Evolutionary conservation across 1,284 basidiomycete genomes (phyloP).

Genomic region (Tilletia indica): DNA sequence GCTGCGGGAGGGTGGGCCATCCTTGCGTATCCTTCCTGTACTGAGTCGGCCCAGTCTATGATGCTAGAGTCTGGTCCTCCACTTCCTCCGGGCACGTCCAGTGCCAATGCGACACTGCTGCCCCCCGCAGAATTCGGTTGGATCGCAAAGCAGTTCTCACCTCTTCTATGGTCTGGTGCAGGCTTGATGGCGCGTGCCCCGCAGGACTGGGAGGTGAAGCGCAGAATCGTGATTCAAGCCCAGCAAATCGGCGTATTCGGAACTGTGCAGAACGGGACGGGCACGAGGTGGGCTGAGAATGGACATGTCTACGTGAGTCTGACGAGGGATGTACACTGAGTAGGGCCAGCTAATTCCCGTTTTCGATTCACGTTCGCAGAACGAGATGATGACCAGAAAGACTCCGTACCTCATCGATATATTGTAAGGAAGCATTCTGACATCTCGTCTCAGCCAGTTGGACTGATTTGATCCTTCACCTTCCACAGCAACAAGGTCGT

Average conservation of each 20-base stretch:
- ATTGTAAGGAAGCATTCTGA: neutral
- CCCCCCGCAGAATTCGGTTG: conserved; percentile 34
- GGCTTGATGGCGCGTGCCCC: conserved; percentile 19
- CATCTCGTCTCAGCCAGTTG: neutral
- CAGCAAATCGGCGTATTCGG: conserved; percentile 31
- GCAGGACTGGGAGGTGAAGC: conserved; percentile 29
- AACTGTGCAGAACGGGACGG: conserved; percentile 21
- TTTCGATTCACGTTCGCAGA: neutral
- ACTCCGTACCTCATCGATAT: conserved; percentile 32
- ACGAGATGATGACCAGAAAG: neutral
- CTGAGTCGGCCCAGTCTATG: neutral
- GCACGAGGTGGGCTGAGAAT: conserved; percentile 28
- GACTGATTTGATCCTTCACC: neutral
- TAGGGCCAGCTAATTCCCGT: neutral
- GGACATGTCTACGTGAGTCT: conserved; percentile 17
- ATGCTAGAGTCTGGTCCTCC: neutral
- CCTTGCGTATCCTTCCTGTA: conserved; percentile 21
- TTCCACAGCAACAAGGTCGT: conserved; percentile 11
- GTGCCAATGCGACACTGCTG: conserved; percentile 16
- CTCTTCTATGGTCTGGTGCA: conserved; percentile 23
- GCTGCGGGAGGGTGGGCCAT: conserved; percentile 21
- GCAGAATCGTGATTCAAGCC: conserved; percentile 34
- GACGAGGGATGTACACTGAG: conserved; percentile 9
- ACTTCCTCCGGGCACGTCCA: neutral
- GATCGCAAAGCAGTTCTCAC: conserved; percentile 25